Conservation (phyloP, 148 eudicot genomes). For the Rhododendron vialii region DNA sequence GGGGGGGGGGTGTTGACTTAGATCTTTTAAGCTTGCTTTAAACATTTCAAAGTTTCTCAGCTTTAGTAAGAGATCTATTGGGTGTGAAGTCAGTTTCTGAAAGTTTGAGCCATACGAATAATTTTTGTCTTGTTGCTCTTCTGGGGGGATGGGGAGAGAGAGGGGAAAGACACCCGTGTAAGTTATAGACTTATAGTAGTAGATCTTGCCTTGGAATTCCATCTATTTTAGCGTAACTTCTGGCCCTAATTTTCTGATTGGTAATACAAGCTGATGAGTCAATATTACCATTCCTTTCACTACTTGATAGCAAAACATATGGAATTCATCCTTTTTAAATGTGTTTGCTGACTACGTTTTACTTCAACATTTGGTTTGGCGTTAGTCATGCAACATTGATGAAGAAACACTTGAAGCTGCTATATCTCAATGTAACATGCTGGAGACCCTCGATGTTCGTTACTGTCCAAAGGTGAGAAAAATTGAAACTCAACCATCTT, state of each 20-base stretch:
- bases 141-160: neutral
- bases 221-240: neutral
- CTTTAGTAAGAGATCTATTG: neutral
- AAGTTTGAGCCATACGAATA: neutral
- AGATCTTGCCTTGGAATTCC: neutral
- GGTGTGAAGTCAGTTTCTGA: neutral
- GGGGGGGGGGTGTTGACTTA: neutral
- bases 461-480: slow-evolving; percentile 73
- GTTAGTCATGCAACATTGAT: slow-evolving; percentile 74
- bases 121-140: neutral
- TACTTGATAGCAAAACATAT: neutral
- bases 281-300: neutral
- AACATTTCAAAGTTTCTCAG: neutral
- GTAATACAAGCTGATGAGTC: neutral
- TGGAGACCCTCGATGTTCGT: slow-evolving; percentile 95
- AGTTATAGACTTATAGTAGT: too few relatives aligned
- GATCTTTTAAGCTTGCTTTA: neutral
- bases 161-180: neutral
- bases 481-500: neutral
- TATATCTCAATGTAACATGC: slow-evolving; percentile 52
- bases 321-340: neutral
- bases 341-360: neutral
- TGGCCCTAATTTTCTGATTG: neutral
- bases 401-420: slow-evolving; percentile 78
- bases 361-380: slow-evolving; percentile 5